Base-by-base conservation (phyloP, 257 asterid species). In the Plantago ovata region DNA sequence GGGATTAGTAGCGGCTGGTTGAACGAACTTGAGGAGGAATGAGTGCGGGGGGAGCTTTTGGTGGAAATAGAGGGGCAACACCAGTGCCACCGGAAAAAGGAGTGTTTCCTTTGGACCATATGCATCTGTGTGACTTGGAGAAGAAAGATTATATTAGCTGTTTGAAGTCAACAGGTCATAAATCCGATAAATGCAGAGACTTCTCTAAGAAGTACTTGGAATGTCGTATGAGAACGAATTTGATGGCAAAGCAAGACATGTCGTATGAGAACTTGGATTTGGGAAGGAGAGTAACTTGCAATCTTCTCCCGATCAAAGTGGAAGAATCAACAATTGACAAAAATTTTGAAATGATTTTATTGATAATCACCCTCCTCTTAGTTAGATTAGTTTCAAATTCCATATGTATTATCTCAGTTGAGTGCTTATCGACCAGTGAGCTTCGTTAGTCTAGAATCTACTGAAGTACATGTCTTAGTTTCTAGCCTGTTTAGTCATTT, bases 181-280 rank as follows among this genome's bases (percentile, higher is more conserved):
- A 85, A 63, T 88, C 97, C 9, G 95, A 89, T 36, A 74, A 58
- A 61, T 93, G 98, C 61, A 78, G 94, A 69, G 74, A 79, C 53
- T 81, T 93, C 69, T 88, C 98, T 1, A 82, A 73, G 64, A 79
- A 76, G 78, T 92, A 92, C 78, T 68, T 92, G 62, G 90, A 92
- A 58, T 92, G 98, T 58, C 95, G 97, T 4, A 92, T 92, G 98
- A 87, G 83, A 81, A 93, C 96, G 86, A 89, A 93, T 70, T 76
- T 93, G 84, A 93, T 93, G 99, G 99, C 99, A 46, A 93, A 78
- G 73, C 95, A 93, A 81, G 92, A 93, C 39, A 81, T 86, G 97
- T 71, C 89, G n/a, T n/a, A n/a, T n/a, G n/a, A 43, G 48, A 43
- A 15, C n/a, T 43, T 43, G 48, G 15, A 12, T 43, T 43, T 43